Evolutionary conservation across 306 rosid genomes (phyloP), one percentile per base, ranked within the genome.

Genomic region (Medicago lupulina): DNA sequence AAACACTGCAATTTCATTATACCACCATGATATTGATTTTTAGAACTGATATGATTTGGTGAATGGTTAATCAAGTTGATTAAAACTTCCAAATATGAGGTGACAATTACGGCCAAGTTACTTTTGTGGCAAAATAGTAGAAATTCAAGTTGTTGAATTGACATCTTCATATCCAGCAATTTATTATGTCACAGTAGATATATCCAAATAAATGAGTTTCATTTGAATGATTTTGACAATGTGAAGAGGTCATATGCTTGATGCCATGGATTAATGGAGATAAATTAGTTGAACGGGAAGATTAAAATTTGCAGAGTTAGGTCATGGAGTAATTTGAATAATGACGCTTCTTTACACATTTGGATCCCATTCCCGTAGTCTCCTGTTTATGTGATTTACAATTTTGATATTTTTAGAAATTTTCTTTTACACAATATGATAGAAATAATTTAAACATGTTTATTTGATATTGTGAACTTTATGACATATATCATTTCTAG

Each of bases 251-350:
- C 39, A 7, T 23, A 65, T 75, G 67, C 10, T 70, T 25, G 31
- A 68, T 76, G 23, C 71, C 76, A 38, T 58, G 73, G 79, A 57
- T 65, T 49, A 6, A 34, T 34, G 6, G 34, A 71, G 53, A 44
- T 54, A 25, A 59, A 19, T 71, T 75, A 78, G 50, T 66, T n/a
- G 53, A 66, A 44, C 47, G 74, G 61, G 53, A 44, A 54, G 34
- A 41, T 53, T 54, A 34, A 62, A 58, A 47, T 21, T 18, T 9
- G 71, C 23, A 67, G 74, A 82, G 67, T 71, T 18, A 53, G 74
- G 69, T 28, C 66, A 28, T 76, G 67, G 50, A 72, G 67, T 18
- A 76, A 75, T 63, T 46, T 75, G 78, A 57, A 74, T 69, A 38
- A 76, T 23, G 44, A 31, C 58, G 64, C 59, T 31, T 60, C 40